Evolutionary conservation across 2,329 filamentous ascomycete species (phyloP).

Genomic region (Clarireedia homoeocarpa): DNA sequence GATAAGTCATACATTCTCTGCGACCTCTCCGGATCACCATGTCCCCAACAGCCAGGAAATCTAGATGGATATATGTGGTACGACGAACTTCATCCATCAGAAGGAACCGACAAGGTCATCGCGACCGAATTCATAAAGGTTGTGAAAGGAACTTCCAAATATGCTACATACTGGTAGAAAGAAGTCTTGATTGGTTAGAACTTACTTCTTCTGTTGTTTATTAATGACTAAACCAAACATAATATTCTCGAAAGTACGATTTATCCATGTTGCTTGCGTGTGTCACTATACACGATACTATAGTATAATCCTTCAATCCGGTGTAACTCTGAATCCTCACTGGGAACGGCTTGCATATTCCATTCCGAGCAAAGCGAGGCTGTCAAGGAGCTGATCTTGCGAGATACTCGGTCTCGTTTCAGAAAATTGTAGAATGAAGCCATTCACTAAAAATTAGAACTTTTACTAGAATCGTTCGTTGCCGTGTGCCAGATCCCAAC

Average conservation of each 20-base stretch:
- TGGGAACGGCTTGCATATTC: not conserved
- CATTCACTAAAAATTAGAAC: too few species aligned
- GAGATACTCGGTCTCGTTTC: too few species aligned
- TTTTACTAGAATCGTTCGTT: too few species aligned
- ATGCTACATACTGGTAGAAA: conserved; percentile 29
- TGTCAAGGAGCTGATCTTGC: not conserved
- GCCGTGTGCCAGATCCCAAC: too few species aligned
- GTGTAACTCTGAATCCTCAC: not conserved
- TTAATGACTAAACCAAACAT: too few species aligned
- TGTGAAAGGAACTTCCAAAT: conserved; percentile 36
- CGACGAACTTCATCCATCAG: conserved; percentile 65
- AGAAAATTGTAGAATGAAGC: too few species aligned
- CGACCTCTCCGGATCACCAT: conserved; percentile 28
- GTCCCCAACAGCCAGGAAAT: conserved; percentile 30
- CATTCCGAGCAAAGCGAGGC: not conserved
- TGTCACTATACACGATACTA: not conserved
- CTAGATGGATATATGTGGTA: conserved; percentile 63
- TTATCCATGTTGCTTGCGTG: not conserved
- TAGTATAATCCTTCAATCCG: not conserved
- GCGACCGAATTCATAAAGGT: conserved; percentile 49
- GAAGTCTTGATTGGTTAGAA: not conserved
- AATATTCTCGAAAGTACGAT: too few species aligned
- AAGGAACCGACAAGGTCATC: conserved; percentile 51
- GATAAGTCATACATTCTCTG: conserved; percentile 52
- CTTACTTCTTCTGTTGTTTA: not conserved